Evolutionary conservation across 768 basidiomycete species (phyloP).

Genomic region (Tylopilus subfusipes): DNA sequence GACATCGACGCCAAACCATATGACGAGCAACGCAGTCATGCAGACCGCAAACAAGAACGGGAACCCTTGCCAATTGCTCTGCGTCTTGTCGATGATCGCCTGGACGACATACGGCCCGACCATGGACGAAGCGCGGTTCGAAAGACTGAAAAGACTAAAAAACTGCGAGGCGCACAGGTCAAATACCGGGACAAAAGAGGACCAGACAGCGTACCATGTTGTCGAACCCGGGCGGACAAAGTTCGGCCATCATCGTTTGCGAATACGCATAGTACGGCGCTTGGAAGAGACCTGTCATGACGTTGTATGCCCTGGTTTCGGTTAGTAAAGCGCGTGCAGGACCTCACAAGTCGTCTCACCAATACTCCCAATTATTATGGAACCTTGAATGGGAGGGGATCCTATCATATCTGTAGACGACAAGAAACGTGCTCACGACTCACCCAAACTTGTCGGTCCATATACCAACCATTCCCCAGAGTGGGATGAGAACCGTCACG

Average conservation of each 20-base stretch:
- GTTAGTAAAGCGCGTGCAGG: neutral
- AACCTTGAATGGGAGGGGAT: constrained; percentile 40
- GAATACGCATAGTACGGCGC: constrained; percentile 87
- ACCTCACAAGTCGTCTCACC: constrained; percentile 39
- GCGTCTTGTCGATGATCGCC: constrained; percentile 69
- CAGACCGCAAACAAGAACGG: constrained; percentile 80
- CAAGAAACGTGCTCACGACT: constrained; percentile 34
- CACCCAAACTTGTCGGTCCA: constrained; percentile 77
- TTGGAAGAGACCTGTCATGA: constrained; percentile 78
- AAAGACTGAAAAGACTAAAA: constrained; percentile 84
- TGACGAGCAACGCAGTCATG: constrained; percentile 58
- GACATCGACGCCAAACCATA: constrained; percentile 74
- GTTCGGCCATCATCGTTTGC: constrained; percentile 86
- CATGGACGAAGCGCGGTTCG: constrained; percentile 83
- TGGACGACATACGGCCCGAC: constrained; percentile 85
- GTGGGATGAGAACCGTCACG: constrained; percentile 70
- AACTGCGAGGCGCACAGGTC: constrained; percentile 45
- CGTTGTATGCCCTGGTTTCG: constrained; percentile 64
- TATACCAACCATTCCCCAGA: constrained; percentile 86
- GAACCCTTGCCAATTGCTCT: constrained; percentile 81
- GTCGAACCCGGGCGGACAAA: constrained; percentile 84
- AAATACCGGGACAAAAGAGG: neutral
- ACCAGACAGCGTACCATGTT: constrained; percentile 51
- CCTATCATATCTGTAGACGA: constrained; percentile 22
- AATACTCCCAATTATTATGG: constrained; percentile 86